Conservation (phyloP, 2,329 filamentous ascomycete genomes). For the Grosmannia serpens region DNA sequence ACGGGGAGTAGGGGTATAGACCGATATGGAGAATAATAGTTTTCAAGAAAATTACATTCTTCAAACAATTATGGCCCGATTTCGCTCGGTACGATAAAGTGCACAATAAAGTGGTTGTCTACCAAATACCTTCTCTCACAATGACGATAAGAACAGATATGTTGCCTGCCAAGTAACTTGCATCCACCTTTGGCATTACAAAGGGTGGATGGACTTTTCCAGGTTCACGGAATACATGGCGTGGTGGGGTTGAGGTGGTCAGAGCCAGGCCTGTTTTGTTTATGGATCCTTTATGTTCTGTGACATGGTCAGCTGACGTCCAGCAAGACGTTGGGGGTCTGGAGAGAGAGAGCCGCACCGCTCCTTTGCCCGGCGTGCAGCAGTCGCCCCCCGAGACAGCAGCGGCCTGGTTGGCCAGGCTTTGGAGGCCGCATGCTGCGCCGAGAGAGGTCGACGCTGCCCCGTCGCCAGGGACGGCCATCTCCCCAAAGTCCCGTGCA, state of each 20-base stretch:
- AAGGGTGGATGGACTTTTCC: neutral
- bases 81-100: neutral
- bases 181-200: neutral
- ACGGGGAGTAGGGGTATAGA: neutral
- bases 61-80: neutral
- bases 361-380: conserved; percentile 32
- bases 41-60: neutral
- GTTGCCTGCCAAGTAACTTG: neutral
- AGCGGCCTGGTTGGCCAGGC: conserved; percentile 35
- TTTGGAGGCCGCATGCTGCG: conserved; percentile 22
- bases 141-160: neutral
- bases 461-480: conserved; percentile 9
- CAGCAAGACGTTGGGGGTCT: neutral
- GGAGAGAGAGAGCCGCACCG: neutral
- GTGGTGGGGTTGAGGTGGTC: too few relatives aligned
- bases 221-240: conserved; percentile 1
- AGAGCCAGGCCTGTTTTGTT: too few relatives aligned
- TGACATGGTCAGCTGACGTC: neutral
- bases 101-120: neutral
- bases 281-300: neutral
- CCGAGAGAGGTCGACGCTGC: neutral
- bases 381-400: conserved; percentile 39
- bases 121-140: neutral
- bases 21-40: neutral
- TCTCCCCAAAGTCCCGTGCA: conserved; percentile 45